Base-by-base conservation (phyloP, 2,329 filamentous ascomycete species). In the Beauveria caledonica region DNA sequence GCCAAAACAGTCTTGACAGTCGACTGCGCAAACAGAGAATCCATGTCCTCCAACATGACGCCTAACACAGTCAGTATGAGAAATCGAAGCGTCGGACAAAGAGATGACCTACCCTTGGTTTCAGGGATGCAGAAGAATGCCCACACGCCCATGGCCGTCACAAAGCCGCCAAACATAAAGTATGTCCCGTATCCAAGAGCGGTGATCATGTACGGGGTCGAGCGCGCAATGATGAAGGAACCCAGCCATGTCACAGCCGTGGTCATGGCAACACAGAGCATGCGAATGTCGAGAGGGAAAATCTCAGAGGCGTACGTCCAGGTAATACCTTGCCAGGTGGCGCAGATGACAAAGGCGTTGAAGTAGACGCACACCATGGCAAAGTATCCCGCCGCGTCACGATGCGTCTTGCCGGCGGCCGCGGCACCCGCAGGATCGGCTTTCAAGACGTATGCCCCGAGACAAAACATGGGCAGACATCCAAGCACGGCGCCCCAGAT, bases 231-330 rank as follows among this genome's bases (percentile, higher is more conserved):
- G 66, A 76, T 68, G 62, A 76, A 76, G 2, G 71, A 74, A 9
- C 72, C 72, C 19, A 76, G 64, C 74, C 74, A 76, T 2, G 70
- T 71, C 25, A 69, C 71, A 0, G 71, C 71, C 1, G 71, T 73
- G 0, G 71, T 73, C 21, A 73, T 64, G 2, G 71, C 70, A 2
- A 71, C 69, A 36, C 69, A 71, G 3, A 73, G 65, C 71, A 73
- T 73, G 9, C 71, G 68, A 25, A 73, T 72, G 21, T 21, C 42
- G n/a, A 61, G 61, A 2, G 68, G 78, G 71, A 79, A 80, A 58
- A 80, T 79, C 63, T 80, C 78, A 0, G 74, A 75, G 9, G 74
- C 75, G 58, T 78, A 78, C 0, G 77, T 76, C 74, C 74, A 76
- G 0, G 74, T 76, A 54, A 74, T 76, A 0, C 74, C 73, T 59